Percentiles rank a stretch among this genome's conserved stretches.
These are phyloP conservation scores for Tausonia pullulans DNA, from an alignment of 1,284 basidiomycete species.

Conservation along the genomic window DNA sequence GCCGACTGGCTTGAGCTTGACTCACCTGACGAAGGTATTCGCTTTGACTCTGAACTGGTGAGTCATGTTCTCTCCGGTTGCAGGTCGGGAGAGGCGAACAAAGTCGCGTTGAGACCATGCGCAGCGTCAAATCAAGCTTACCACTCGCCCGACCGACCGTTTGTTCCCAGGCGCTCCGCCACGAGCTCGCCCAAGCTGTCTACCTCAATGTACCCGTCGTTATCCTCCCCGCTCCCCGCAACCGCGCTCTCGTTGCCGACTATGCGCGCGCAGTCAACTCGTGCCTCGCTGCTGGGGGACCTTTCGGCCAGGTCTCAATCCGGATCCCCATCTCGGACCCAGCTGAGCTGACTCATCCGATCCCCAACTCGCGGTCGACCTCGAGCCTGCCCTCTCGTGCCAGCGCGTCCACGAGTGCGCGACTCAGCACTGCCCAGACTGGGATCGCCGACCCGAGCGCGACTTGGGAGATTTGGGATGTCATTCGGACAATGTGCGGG, in stretches of 20 bases:
- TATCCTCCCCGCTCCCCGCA: constrained; percentile 72
- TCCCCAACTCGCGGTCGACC: constrained; percentile 20
- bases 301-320: constrained; percentile 61
- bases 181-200: constrained; percentile 85
- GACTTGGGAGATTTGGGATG: constrained; percentile 98
- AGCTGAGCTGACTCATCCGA: constrained; percentile 24
- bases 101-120: neutral
- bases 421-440: constrained; percentile 16
- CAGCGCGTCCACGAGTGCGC: constrained; percentile 12
- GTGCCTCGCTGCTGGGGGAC: constrained; percentile 52
- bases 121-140: neutral
- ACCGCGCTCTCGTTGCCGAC: constrained; percentile 71
- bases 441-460: constrained; percentile 50
- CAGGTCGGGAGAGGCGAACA: constrained; percentile 1
- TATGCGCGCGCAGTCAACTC: constrained; percentile 83
- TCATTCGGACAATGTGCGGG: constrained; percentile 75
- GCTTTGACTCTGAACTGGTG: constrained; percentile 91
- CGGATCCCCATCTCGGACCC: constrained; percentile 69
- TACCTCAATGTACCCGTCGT: constrained; percentile 78
- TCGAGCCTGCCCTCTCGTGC: constrained; percentile 26
- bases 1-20: constrained; percentile 96
- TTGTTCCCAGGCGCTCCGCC: constrained; percentile 62
- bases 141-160: neutral
- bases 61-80: constrained; percentile 27
- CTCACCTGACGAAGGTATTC: constrained; percentile 81